A percentile compares a stretch with the other conserved stretches of the same genome.
phyloP scores from a whole-genome alignment of 176 grass and related monocot species.

The Tuctoria greenei region DNA sequence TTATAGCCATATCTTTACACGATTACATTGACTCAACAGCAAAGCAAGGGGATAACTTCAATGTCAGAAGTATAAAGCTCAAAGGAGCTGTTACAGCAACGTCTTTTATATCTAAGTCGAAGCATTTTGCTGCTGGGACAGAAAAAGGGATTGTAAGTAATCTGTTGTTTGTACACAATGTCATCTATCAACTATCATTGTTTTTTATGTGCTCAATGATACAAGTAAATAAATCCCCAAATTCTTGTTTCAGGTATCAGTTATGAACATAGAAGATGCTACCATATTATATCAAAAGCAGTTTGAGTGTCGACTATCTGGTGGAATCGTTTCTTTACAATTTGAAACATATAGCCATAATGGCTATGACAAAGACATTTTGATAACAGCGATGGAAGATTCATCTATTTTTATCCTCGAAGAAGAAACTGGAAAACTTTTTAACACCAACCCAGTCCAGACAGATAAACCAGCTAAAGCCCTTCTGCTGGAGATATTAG shows the following conservation, averaged over 20 bases:
- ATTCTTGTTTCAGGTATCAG: constrained; percentile 64
- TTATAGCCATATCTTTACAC: constrained; percentile 15
- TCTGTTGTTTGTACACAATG: neutral
- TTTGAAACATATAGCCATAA: constrained; percentile 72
- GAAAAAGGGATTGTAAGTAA: constrained; percentile 87
- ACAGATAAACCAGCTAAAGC: constrained; percentile 83
- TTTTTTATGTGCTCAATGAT: neutral
- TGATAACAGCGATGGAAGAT: constrained; percentile 77
- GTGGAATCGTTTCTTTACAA: constrained; percentile 75
- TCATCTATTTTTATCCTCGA: constrained; percentile 76
- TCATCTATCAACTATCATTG: neutral
- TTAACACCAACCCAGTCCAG: constrained; percentile 62
- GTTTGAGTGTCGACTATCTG: constrained; percentile 65
- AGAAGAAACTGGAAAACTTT: constrained; percentile 68
- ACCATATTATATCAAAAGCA: constrained; percentile 88
- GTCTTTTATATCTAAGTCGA: constrained; percentile 55
- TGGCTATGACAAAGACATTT: constrained; percentile 70
- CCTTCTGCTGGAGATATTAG: constrained; percentile 68
- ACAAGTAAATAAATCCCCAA: constrained; percentile 1
- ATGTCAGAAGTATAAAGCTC: constrained; percentile 62
- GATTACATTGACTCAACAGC: constrained; percentile 41
- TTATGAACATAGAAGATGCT: constrained; percentile 69
- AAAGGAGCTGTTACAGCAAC: constrained; percentile 69
- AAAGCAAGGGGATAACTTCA: constrained; percentile 77
- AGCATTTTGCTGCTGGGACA: constrained; percentile 77